A percentile compares a stretch with the other conserved stretches of the same genome.
Conservation (phyloP, 495 filamentous ascomycete species). For the Amorphotheca resinae region DNA sequence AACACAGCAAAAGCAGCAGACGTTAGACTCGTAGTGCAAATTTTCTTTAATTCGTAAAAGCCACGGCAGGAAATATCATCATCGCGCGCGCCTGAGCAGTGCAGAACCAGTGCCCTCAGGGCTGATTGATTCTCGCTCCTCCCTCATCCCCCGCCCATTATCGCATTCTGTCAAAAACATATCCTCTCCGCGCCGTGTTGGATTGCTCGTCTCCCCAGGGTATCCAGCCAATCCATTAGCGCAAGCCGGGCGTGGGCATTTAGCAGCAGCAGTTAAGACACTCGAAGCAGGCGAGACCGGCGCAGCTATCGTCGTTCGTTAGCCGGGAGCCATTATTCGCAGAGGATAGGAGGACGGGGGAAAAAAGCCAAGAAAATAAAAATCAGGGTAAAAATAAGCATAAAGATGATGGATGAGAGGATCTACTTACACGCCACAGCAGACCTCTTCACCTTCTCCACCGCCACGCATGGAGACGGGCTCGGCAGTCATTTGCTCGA, state of each 20-base stretch:
- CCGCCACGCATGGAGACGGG: conserved; percentile 20
- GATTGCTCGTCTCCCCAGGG: neutral
- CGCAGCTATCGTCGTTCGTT: too few relatives aligned
- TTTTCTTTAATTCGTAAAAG: neutral
- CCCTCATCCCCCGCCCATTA: too few relatives aligned
- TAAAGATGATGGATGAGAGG: neutral
- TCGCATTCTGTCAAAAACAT: too few relatives aligned
- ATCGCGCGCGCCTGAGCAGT: too few relatives aligned
- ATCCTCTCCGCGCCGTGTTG: neutral
- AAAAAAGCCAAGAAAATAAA: too few relatives aligned
- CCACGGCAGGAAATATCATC: neutral
- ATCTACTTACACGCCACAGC: conserved; percentile 20
- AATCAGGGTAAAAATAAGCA: neutral
- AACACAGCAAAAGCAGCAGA: too few relatives aligned
- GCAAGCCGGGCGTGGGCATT: neutral
- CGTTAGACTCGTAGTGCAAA: too few relatives aligned
- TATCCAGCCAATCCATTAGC: neutral
- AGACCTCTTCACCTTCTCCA: conserved; percentile 10
- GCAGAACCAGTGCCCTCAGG: too few relatives aligned
- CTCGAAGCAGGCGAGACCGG: conserved; percentile 20
- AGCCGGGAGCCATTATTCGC: too few relatives aligned
- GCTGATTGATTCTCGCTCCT: too few relatives aligned
- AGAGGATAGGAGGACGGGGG: too few relatives aligned
- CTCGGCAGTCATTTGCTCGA: conserved; percentile 20
- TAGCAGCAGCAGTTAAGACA: conserved; percentile 21